phyloP scores from a whole-genome alignment of 2,329 filamentous ascomycete genomes.

The Stagonosporopsis tanaceti region DNA sequence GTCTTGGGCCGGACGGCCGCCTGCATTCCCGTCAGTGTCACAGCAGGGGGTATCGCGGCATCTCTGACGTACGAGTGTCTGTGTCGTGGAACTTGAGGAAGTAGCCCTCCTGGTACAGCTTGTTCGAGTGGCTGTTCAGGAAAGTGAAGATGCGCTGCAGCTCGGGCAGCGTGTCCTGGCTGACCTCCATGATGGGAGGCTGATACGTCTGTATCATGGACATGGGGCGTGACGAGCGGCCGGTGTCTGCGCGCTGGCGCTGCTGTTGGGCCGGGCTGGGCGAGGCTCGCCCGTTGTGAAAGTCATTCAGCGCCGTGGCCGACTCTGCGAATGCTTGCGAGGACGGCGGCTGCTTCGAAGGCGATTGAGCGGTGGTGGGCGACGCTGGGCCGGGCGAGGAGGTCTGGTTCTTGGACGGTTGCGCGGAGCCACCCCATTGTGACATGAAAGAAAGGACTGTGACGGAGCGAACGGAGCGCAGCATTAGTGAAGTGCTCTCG shows the following conservation, averaged over 20 bases:
- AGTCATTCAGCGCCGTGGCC: constrained; percentile 42
- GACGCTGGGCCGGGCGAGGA: constrained; percentile 46
- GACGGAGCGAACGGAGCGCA: constrained; percentile 31
- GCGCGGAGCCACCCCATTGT: constrained; percentile 67
- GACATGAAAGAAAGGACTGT: constrained; percentile 90
- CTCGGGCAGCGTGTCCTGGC: constrained; percentile 87
- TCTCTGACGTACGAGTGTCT: constrained; percentile 75
- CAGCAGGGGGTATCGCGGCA: constrained; percentile 11
- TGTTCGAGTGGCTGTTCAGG: constrained; percentile 93
- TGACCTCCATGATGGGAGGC: constrained; percentile 84
- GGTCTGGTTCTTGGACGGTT: constrained; percentile 39
- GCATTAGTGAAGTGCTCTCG: constrained; percentile 36
- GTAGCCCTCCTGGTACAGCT: constrained; percentile 97
- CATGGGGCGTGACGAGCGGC: constrained; percentile 71
- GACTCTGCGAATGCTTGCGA: constrained; percentile 35
- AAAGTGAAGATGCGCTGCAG: constrained; percentile 93
- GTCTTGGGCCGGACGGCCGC: constrained; percentile 84
- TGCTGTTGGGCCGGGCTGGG: constrained; percentile 47
- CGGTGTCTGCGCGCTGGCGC: constrained; percentile 56
- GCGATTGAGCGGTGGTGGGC: constrained; percentile 40
- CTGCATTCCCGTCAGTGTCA: constrained; percentile 58
- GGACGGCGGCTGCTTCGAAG: constrained; percentile 36
- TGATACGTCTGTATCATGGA: constrained; percentile 89
- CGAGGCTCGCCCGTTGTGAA: constrained; percentile 34
- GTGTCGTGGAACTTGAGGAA: constrained; percentile 97